Percentiles rank a stretch among this genome's conserved stretches.
phyloP scores from a whole-genome alignment of 192 early-diverging fungal genomes.

The Dissophora ornata region DNA sequence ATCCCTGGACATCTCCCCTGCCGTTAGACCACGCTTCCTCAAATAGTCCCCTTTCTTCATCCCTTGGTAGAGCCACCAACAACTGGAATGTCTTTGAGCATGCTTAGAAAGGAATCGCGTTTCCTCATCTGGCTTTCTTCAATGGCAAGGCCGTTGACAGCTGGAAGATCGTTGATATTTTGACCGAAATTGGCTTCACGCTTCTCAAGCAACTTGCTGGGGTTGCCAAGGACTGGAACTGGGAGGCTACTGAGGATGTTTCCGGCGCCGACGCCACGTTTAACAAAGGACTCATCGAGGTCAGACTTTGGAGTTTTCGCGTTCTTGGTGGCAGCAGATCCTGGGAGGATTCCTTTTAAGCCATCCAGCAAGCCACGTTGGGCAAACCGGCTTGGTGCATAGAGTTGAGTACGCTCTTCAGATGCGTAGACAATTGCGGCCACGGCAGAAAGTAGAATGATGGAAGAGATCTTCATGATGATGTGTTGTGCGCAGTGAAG shows the following conservation, averaged over 20 bases:
- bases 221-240: no score
- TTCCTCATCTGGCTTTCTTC: not conserved
- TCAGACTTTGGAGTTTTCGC: not conserved
- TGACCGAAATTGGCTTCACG: not conserved
- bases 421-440: slow-evolving; percentile 4
- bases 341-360: not conserved
- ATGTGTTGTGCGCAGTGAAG: no score
- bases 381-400: not conserved
- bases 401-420: slow-evolving; percentile 6
- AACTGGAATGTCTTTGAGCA: not conserved
- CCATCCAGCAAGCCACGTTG: not conserved
- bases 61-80: not conserved
- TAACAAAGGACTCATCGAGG: no score
- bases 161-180: not conserved
- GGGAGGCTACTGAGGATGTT: no score
- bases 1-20: no score
- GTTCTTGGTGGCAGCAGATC: not conserved
- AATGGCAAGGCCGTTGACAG: not conserved
- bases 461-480: slow-evolving; percentile 10
- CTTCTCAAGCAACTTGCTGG: no score
- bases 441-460: slow-evolving; percentile 1
- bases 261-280: no score
- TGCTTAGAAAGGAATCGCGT: not conserved
- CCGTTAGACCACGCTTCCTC: slow-evolving; percentile 6
- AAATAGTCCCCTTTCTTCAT: no score